Evolutionary conservation across 306 rosid species (phyloP).

Genomic region (Senna siamea): DNA sequence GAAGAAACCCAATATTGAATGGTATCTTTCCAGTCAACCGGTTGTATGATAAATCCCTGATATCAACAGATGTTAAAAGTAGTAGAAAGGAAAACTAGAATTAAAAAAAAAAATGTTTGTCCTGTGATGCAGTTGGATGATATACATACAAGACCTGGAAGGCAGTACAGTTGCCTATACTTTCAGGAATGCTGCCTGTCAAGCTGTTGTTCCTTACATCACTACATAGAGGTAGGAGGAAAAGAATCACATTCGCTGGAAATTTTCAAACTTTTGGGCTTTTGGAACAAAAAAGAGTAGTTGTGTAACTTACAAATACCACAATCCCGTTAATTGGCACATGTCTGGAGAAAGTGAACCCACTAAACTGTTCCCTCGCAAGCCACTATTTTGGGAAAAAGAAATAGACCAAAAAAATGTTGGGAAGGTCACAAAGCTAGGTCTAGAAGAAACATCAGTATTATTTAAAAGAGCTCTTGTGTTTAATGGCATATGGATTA

Average conservation of each 20-base stretch:
- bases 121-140: conserved; percentile 33
- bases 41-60: conserved; percentile 84
- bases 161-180: conserved; percentile 88
- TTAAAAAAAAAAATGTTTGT: neutral
- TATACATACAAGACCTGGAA: conserved; percentile 97
- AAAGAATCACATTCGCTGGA: neutral
- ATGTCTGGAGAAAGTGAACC: conserved; percentile 92
- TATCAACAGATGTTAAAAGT: conserved; percentile 17
- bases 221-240: conserved; percentile 49
- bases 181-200: conserved; percentile 85
- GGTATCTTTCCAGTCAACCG: conserved; percentile 80
- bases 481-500: neutral
- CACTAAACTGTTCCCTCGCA: conserved; percentile 88
- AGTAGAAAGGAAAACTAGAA: neutral
- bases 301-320: conserved; percentile 90
- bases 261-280: neutral
- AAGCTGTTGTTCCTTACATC: conserved; percentile 96
- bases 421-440: neutral
- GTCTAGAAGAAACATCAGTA: neutral
- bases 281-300: conserved; percentile 8
- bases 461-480: neutral
- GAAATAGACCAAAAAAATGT: neutral
- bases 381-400: conserved; percentile 58
- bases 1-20: conserved; percentile 80
- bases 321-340: conserved; percentile 92